Base-by-base conservation (phyloP, 345 rosid genomes). In the Acer saccharum region DNA sequence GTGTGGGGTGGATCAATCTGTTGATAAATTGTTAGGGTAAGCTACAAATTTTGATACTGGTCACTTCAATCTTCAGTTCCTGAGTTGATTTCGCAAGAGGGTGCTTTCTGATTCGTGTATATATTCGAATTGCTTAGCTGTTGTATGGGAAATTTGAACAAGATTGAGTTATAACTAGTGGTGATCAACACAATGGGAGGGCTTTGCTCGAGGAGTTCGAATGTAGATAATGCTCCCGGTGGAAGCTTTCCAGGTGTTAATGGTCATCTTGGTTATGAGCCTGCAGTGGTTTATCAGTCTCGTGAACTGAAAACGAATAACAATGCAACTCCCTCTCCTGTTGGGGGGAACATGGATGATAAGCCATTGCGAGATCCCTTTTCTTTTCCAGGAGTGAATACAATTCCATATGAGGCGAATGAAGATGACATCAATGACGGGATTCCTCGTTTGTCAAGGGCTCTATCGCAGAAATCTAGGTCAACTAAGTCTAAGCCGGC, bases 161-260 rank as follows among this genome's bases (percentile, higher is more conserved):
- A 80, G 74, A 61, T 65, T 82, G 82, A 83, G 68, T 20, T 78
- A 13, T 65, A 62, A 39, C 69, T 74, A 5, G 10, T 11, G 71
- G 76, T 74, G 81, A 81, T 79, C 74, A 66, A 44, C 65, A 66
- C 78, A 74, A 96, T 96, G 98, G 99, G 99, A 80, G 99, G 98
- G 86, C 88, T 96, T 85, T 94, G 99, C 91, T 94, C 99, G 80
- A 90, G 95, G 95, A 89, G 95, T 79, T 88, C 97, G 52, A 87
- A 90, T 86, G 90, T 96, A 83, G 94, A 94, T 89, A 90, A 89
- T 88, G 97, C 93, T 89, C 94, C 93, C 87, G 83, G 94, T 85
- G 95, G 92, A 87, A 88, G 87, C 92, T 90, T 89, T 75, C 82
- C 89, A 2, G 83, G 82, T 79, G 83, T 76, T 52, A 91, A 92